Base-by-base conservation (phyloP, 371 early-diverging fungal genomes). In the Choanephora cucurbitarum region DNA sequence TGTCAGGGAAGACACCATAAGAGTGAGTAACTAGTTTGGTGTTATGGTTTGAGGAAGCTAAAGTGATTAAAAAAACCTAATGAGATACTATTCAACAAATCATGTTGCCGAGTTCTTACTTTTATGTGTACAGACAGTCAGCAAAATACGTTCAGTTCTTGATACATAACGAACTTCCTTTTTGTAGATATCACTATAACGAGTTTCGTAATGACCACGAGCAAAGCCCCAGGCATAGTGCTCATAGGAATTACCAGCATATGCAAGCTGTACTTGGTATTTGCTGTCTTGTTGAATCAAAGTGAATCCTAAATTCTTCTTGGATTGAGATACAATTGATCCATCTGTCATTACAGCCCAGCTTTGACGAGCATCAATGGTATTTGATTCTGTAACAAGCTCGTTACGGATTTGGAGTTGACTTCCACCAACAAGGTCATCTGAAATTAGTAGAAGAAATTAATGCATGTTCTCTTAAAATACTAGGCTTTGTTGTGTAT, bases 271-370 rank as follows among this genome's bases (percentile, higher is more conserved):
- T 24, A 76, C 69, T 18, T 34, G 28, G 17, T 53, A 69, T 2
- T 49, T 46, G 15, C 44, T 50, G 23, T 49, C 56, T 22, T 65
- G 54, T 15, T 57, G 57, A 9, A 67, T 11, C 10, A 75, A 43
- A 15, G 65, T 55, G 46, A 76, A 60, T 49, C 77, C 77, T 43
- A 73, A 62, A 3, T 44, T 60, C 10, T 34, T 39, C 19, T 62
- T 59, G 40, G 45, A 28, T 21, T 60, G 61, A 5, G 73, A 70
- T 0, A 63, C 61, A 49, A 76, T 70, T 5, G 61, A 45, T 32
- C 77, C 77, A 57, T 76, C 73, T 23, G 77, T 76, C 46, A 66
- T 67, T 21, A 76, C 23, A 15, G 54, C 46, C 77, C 77, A 76
- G 17, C 57, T 41, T 48, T 76, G 77, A 18, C 73, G 70, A 13